phyloP scores from a whole-genome alignment of 2,329 filamentous ascomycete genomes.

The Delphinella strobiligena region DNA sequence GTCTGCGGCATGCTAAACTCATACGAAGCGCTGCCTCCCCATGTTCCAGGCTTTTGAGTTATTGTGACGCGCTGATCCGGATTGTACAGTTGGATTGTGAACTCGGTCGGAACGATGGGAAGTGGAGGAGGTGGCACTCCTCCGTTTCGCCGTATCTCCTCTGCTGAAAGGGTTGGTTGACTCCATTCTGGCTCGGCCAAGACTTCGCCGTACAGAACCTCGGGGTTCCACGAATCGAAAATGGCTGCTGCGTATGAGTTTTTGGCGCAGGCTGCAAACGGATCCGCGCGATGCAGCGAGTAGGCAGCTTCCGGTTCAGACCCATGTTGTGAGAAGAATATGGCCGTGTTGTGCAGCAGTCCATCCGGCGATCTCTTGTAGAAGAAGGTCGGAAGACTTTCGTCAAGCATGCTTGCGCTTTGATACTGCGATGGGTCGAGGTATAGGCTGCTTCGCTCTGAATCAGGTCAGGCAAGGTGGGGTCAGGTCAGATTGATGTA shows the following conservation, averaged over 20 bases:
- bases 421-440: no score
- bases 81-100: slow-evolving; percentile 84
- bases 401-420: slow-evolving; percentile 60
- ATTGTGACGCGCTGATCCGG: slow-evolving; percentile 74
- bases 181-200: slow-evolving; percentile 76
- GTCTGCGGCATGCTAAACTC: slow-evolving; percentile 86
- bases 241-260: slow-evolving; percentile 82
- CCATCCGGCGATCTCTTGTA: slow-evolving; percentile 41
- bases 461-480: no score
- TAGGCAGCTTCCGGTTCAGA: slow-evolving; percentile 72
- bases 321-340: slow-evolving; percentile 57
- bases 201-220: slow-evolving; percentile 79
- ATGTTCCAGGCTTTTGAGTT: slow-evolving; percentile 59
- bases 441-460: no score
- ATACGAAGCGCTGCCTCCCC: slow-evolving; percentile 72
- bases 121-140: slow-evolving; percentile 53
- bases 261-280: slow-evolving; percentile 47
- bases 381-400: slow-evolving; percentile 71
- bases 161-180: slow-evolving; percentile 67
- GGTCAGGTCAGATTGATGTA: no score
- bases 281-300: slow-evolving; percentile 64
- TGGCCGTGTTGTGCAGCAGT: slow-evolving; percentile 40
- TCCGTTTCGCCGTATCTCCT: slow-evolving; percentile 61
- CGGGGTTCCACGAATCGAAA: slow-evolving; percentile 67
- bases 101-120: slow-evolving; percentile 63